phyloP scores from a whole-genome alignment of 2,329 filamentous ascomycete species.

The Phoma sp. region DNA sequence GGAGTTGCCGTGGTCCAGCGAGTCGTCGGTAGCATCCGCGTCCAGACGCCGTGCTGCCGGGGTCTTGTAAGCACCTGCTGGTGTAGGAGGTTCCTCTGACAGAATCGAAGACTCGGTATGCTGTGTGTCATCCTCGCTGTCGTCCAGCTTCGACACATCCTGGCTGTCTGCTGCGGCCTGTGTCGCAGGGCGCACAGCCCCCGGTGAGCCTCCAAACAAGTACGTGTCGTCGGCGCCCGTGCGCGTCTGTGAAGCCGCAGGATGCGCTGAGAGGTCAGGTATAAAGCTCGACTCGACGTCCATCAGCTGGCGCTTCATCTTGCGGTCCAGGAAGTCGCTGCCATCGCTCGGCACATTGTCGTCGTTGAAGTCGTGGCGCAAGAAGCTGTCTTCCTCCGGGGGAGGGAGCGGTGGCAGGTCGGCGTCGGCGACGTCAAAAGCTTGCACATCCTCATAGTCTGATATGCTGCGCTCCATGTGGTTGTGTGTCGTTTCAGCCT shows the following conservation, averaged over 20 bases:
- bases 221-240: conserved; percentile 56
- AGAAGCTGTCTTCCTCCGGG: conserved; percentile 50
- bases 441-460: conserved; percentile 41
- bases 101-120: conserved; percentile 36
- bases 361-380: conserved; percentile 40
- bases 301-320: conserved; percentile 65
- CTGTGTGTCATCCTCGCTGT: conserved; percentile 22
- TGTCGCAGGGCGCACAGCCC: conserved; percentile 31
- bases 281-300: conserved; percentile 70
- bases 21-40: conserved; percentile 30
- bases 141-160: neutral
- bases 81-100: conserved; percentile 46
- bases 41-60: conserved; percentile 42
- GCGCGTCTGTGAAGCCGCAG: conserved; percentile 29
- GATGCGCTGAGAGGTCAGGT: conserved; percentile 57
- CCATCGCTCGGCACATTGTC: conserved; percentile 44
- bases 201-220: conserved; percentile 50
- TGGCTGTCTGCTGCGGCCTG: conserved; percentile 14
- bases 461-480: conserved; percentile 37
- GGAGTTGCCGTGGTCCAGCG: conserved; percentile 34
- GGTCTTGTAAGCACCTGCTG: conserved; percentile 52
- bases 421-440: conserved; percentile 44
- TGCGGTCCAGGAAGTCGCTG: conserved; percentile 60
- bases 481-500: conserved; percentile 17
- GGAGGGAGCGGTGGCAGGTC: conserved; percentile 51